Conservation (phyloP, 2,329 filamentous ascomycete genomes). For the Pseudogymnoascus sp. region DNA sequence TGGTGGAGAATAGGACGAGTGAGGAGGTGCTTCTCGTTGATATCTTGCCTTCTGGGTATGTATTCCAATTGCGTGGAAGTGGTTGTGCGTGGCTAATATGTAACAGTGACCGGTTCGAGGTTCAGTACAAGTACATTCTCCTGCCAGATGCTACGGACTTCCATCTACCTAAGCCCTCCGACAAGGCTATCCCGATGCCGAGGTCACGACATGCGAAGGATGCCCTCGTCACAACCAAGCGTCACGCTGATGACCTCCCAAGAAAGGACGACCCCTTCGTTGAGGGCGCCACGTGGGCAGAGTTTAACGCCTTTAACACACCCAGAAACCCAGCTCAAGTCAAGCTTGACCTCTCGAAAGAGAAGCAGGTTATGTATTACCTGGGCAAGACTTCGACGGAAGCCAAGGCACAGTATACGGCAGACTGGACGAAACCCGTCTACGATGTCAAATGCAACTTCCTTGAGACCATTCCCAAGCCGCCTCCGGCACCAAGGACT, state of each 20-base stretch:
- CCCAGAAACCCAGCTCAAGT: conserved; percentile 51
- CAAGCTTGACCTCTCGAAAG: conserved; percentile 64
- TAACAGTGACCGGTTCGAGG: conserved; percentile 61
- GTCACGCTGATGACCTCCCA: conserved; percentile 53
- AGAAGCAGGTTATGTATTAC: conserved; percentile 81
- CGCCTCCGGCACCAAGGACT: conserved; percentile 28
- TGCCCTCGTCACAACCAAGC: conserved; percentile 58
- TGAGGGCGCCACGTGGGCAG: conserved; percentile 66
- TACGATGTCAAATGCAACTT: conserved; percentile 66
- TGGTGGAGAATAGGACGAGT: conserved; percentile 71
- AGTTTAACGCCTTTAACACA: conserved; percentile 62
- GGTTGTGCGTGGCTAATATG: conserved; percentile 34
- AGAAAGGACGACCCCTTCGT: conserved; percentile 59
- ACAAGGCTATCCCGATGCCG: conserved; percentile 65
- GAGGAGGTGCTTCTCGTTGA: conserved; percentile 75
- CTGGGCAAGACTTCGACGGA: conserved; percentile 81
- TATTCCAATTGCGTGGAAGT: conserved; percentile 20
- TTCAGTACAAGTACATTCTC: conserved; percentile 78
- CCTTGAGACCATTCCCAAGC: conserved; percentile 58
- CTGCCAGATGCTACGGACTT: conserved; percentile 65
- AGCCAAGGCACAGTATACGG: conserved; percentile 82
- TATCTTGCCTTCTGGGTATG: conserved; percentile 75
- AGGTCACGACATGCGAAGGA: conserved; percentile 54
- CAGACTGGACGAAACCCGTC: conserved; percentile 53
- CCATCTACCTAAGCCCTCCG: conserved; percentile 65